Evolutionary conservation across 2,329 filamentous ascomycete genomes (phyloP), one percentile per base, ranked within the genome.

Genomic region (Ilyonectria mors-panacis): DNA sequence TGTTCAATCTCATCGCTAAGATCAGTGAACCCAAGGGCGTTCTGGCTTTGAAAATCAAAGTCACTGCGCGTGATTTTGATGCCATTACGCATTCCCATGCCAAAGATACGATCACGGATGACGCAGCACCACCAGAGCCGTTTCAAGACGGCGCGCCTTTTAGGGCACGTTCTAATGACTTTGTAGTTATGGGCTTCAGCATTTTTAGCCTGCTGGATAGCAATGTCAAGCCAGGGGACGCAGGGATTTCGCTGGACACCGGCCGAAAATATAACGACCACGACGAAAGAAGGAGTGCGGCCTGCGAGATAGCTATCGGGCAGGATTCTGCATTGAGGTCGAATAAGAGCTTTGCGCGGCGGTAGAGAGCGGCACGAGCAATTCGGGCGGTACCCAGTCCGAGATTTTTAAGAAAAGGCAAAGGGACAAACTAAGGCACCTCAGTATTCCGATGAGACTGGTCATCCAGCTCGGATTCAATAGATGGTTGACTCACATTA

Each of bases 41-140:
- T 33, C 12, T 59, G 44, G 13, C 13, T 17, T 5, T 59, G 55
- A 37, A 67, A 59, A 19, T 67, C 59, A 21, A 67, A 67, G 6
- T 47, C 30, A 17, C n/a, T 30, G 8, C 48, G 48, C 9, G 54
- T 59, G 8, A 67, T 59, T 4, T 44, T 50, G 19, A 67, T 63
- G 13, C 30, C 26, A 9, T 54, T 47, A 12, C 65, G 54, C 8
- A 33, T 42, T 6, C 54, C 48, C 8, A 67, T 23, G 2, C 47
- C 53, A 53, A 67, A 48, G 21, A 67, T 42, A 1, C 65, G 30
- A 30, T 67, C 65, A 44, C 65, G 59, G 35, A 67, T 53, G 37
- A 67, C 47, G 23, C 65, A 67, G 23, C 59, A 63, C 65, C 65
- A 67, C 65, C 65, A 67, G 3, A 67, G 26, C 2, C 65, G 54